phyloP scores from a whole-genome alignment of 2,329 filamentous ascomycete genomes.

The Celoporthe dispersa region DNA sequence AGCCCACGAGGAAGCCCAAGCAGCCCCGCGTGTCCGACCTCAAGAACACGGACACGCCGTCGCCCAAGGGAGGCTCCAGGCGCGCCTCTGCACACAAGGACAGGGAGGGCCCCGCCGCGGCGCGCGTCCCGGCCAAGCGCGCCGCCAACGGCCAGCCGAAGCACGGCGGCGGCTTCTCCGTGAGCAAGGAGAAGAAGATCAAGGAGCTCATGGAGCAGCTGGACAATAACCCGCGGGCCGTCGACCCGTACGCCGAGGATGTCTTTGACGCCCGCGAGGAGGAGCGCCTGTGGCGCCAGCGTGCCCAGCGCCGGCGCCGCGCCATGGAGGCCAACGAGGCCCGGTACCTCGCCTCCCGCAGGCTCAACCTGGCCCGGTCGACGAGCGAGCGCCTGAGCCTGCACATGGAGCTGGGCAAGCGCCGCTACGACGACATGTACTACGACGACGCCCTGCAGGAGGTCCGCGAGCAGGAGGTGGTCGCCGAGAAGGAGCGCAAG shows the following conservation, averaged over 20 bases:
- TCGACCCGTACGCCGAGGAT: slow-evolving; percentile 48
- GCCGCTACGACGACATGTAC: slow-evolving; percentile 76
- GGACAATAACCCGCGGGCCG: slow-evolving; percentile 46
- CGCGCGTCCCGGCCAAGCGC: slow-evolving; percentile 59
- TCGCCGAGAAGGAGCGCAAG: slow-evolving; percentile 97
- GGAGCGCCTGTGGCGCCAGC: slow-evolving; percentile 55
- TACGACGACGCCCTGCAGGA: slow-evolving; percentile 82
- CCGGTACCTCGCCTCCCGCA: slow-evolving; percentile 65
- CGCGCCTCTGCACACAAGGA: slow-evolving; percentile 52
- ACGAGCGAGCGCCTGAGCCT: slow-evolving; percentile 66
- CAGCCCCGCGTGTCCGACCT: slow-evolving; percentile 54
- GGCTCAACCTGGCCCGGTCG: slow-evolving; percentile 61
- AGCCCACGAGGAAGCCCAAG: slow-evolving; percentile 49
- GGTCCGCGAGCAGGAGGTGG: slow-evolving; percentile 86
- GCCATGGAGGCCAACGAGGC: slow-evolving; percentile 68
- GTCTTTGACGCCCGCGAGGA: slow-evolving; percentile 50
- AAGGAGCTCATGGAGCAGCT: slow-evolving; percentile 62
- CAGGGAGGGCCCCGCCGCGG: slow-evolving; percentile 44
- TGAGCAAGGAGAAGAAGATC: slow-evolving; percentile 71
- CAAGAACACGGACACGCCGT: slow-evolving; percentile 51
- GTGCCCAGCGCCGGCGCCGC: slow-evolving; percentile 68
- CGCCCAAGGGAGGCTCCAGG: slow-evolving; percentile 52
- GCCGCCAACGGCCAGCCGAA: slow-evolving; percentile 63
- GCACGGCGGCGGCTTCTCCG: slow-evolving; percentile 50
- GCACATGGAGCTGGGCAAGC: slow-evolving; percentile 73